Evolutionary conservation across 169 alveolate species (phyloP).

Genomic region (Plasmodium chabaudi): DNA sequence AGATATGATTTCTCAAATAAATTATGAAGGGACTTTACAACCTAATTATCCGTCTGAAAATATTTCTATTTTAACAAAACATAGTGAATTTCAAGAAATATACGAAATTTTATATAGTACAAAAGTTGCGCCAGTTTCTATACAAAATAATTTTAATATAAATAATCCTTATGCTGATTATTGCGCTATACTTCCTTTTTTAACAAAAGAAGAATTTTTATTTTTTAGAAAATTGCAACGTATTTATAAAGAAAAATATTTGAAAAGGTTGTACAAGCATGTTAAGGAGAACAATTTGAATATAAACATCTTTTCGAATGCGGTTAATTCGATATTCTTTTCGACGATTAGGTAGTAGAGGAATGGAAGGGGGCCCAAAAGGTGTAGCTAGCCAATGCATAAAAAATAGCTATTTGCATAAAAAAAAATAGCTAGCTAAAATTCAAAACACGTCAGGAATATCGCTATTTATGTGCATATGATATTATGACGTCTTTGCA

Average conservation of each 20-base stretch:
- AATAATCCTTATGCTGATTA: constrained; percentile 83
- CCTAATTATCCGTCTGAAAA: neutral
- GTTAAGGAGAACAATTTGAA: constrained; percentile 31
- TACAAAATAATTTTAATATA: constrained; percentile 40
- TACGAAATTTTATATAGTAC: constrained; percentile 37
- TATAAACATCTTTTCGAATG: constrained; percentile 57
- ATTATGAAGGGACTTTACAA: neutral
- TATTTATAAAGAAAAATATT: constrained; percentile 72
- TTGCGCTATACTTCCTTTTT: constrained; percentile 82
- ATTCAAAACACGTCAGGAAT: too few relatives aligned
- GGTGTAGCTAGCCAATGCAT: too few relatives aligned
- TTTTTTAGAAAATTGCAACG: constrained; percentile 46
- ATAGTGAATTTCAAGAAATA: constrained; percentile 29
- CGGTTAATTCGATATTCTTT: constrained; percentile 49
- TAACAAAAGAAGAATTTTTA: constrained; percentile 69
- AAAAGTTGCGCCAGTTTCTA: constrained; percentile 28
- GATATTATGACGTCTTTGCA: too few relatives aligned
- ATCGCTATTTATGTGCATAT: too few relatives aligned
- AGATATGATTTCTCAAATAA: neutral
- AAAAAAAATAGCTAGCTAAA: too few relatives aligned
- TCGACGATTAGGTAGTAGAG: constrained; percentile 9
- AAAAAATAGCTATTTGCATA: too few relatives aligned
- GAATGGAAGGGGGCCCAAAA: neutral
- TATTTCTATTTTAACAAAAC: neutral
- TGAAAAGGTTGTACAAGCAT: constrained; percentile 33